Evolutionary conservation across 192 early-diverging fungal species (phyloP).

Genomic region (Coemansia interrupta): DNA sequence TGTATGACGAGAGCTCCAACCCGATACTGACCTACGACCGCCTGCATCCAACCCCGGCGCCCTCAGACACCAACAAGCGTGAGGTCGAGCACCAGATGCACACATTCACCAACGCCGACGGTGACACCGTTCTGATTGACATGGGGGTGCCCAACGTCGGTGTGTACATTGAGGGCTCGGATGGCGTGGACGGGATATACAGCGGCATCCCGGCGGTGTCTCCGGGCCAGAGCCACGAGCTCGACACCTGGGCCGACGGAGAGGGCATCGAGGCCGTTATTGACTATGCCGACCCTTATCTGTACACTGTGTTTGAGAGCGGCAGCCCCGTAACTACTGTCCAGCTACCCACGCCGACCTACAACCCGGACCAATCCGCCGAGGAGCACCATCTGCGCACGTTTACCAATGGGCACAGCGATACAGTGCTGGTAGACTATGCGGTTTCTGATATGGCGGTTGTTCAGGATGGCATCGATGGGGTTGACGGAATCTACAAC

Average conservation of each 20-base stretch:
- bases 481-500: slow-evolving; percentile 36
- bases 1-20: slow-evolving; percentile 16
- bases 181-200: slow-evolving; percentile 21
- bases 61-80: not conserved
- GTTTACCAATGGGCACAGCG: slow-evolving; percentile 19
- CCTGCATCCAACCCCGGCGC: slow-evolving; percentile 1
- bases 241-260: slow-evolving; percentile 32
- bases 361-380: not conserved
- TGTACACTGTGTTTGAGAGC: slow-evolving; percentile 32
- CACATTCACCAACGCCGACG: slow-evolving; percentile 8
- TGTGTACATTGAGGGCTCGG: slow-evolving; percentile 11
- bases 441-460: slow-evolving; percentile 27
- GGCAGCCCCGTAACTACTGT: not conserved
- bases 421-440: slow-evolving; percentile 34
- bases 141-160: not conserved
- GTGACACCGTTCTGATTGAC: slow-evolving; percentile 5
- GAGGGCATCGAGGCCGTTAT: slow-evolving; percentile 27
- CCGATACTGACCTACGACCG: slow-evolving; percentile 19
- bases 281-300: slow-evolving; percentile 29
- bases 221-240: slow-evolving; percentile 5
- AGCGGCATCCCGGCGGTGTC: not conserved
- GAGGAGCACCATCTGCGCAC: slow-evolving; percentile 30
- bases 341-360: not conserved
- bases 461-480: slow-evolving; percentile 4
- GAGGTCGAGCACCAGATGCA: not conserved